Evolutionary conservation across 208 protist species (phyloP).

Genomic region (Wallacemonas sp.): DNA sequence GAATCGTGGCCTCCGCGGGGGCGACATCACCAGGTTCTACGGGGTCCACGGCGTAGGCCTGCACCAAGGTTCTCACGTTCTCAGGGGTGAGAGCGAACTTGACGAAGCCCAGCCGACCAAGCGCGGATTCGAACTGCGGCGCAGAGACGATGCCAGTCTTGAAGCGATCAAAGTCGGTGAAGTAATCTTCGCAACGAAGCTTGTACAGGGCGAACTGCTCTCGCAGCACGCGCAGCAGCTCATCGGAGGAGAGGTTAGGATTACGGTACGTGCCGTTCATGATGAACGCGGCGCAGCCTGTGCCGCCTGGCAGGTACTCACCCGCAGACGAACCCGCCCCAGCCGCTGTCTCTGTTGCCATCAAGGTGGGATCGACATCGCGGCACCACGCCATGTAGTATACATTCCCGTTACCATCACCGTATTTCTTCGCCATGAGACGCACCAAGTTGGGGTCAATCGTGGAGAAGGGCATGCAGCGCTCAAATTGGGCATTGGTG

Average conservation of each 20-base stretch:
- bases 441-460: constrained; percentile 24
- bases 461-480: constrained; percentile 55
- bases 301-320: background rate
- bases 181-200: constrained; percentile 79
- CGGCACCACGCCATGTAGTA: constrained; percentile 79
- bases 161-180: constrained; percentile 85
- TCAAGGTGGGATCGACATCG: constrained; percentile 48
- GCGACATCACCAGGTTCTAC: constrained; percentile 14
- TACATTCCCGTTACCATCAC: constrained; percentile 64
- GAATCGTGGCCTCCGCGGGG: constrained; percentile 13
- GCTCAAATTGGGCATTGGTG: constrained; percentile 64
- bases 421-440: constrained; percentile 75
- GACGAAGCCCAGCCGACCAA: constrained; percentile 77
- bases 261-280: constrained; percentile 33
- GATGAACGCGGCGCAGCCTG: constrained; percentile 4
- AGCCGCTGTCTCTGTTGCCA: background rate
- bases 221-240: constrained; percentile 56
- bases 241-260: constrained; percentile 34
- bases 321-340: background rate
- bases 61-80: constrained; percentile 59
- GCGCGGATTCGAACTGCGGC: constrained; percentile 76
- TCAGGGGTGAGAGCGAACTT: constrained; percentile 69
- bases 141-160: constrained; percentile 74
- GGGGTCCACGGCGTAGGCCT: constrained; percentile 48
- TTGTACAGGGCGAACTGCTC: constrained; percentile 71